These are phyloP conservation scores for Lipomyces sp. DNA, from an alignment of 805 yeast species.

Conservation along the genomic window DNA sequence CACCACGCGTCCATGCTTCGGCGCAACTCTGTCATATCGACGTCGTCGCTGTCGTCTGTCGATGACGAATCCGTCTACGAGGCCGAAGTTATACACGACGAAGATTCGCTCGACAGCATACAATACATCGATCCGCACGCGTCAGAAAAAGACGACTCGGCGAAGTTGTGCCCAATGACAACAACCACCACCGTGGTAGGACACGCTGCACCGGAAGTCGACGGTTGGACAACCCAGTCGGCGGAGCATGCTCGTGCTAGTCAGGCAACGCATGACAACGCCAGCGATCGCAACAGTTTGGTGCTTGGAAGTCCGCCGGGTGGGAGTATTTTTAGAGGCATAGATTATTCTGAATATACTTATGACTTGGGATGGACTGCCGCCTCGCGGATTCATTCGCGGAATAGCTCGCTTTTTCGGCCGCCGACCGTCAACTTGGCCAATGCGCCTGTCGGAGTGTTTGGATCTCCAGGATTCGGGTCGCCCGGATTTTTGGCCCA, in stretches of 20 bases:
- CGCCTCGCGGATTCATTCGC: slow-evolving; percentile 36
- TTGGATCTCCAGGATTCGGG: slow-evolving; percentile 28
- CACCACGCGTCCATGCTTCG: slow-evolving; percentile 5
- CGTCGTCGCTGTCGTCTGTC: slow-evolving; percentile 18
- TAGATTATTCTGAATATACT: slow-evolving; percentile 37
- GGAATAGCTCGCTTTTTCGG: slow-evolving; percentile 27
- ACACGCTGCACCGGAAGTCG: slow-evolving; percentile 2
- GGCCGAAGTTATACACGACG: slow-evolving; percentile 32
- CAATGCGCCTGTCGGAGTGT: neutral
- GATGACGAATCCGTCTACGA: slow-evolving; percentile 35
- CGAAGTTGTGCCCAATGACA: slow-evolving; percentile 18
- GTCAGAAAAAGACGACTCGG: slow-evolving; percentile 27
- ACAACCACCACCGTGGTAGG: slow-evolving; percentile 13
- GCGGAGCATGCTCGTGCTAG: neutral
- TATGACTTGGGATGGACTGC: slow-evolving; percentile 38
- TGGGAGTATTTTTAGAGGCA: slow-evolving; percentile 12
- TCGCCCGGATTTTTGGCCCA: slow-evolving; percentile 31
- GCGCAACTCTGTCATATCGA: neutral
- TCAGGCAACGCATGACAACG: slow-evolving; percentile 1
- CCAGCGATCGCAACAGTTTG: slow-evolving; percentile 13
- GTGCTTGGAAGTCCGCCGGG: slow-evolving; percentile 24
- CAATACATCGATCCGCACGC: slow-evolving; percentile 15
- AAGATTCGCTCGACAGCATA: slow-evolving; percentile 15
- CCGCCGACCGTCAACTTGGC: neutral
- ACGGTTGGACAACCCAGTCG: neutral